These are phyloP conservation scores for Barnettozyma wickerhamii DNA, from an alignment of 805 yeast species.

Conservation along the genomic window DNA sequence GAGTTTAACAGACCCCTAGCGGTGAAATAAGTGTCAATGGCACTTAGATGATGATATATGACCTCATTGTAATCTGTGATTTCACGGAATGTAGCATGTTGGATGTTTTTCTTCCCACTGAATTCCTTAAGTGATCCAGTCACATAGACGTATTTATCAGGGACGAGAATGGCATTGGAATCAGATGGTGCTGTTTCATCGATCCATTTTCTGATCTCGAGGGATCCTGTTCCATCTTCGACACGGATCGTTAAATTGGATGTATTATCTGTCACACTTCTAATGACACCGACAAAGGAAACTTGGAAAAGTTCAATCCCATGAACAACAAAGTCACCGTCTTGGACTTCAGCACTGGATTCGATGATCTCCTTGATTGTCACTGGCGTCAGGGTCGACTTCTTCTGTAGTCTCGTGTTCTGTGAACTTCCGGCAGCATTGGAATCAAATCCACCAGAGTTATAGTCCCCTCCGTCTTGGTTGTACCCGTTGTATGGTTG, in stretches of 20 bases:
- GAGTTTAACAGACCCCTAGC: constrained; percentile 42
- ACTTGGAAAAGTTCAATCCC: constrained; percentile 61
- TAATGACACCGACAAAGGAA: constrained; percentile 64
- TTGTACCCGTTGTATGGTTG: constrained; percentile 33
- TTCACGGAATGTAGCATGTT: constrained; percentile 54
- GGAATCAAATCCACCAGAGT: constrained; percentile 33
- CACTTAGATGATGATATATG: constrained; percentile 61
- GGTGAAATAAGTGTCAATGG: constrained; percentile 51
- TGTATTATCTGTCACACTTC: constrained; percentile 57
- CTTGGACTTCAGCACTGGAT: constrained; percentile 55
- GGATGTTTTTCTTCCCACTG: constrained; percentile 58
- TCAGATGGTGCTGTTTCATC: constrained; percentile 36
- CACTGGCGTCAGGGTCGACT: constrained; percentile 53
- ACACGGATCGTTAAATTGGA: constrained; percentile 51
- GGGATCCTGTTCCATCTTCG: constrained; percentile 77
- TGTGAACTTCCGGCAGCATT: constrained; percentile 32
- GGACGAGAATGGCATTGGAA: constrained; percentile 30
- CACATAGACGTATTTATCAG: constrained; percentile 59
- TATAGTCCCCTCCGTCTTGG: constrained; percentile 24
- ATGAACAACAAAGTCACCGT: constrained; percentile 58
- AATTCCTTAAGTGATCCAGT: constrained; percentile 55
- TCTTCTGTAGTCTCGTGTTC: constrained; percentile 25
- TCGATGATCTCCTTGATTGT: constrained; percentile 71
- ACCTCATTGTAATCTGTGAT: constrained; percentile 65
- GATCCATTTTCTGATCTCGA: constrained; percentile 64